These are phyloP conservation scores for Eucalyptus curtisii DNA, from an alignment of 345 rosid genomes.

Conservation along the genomic window DNA sequence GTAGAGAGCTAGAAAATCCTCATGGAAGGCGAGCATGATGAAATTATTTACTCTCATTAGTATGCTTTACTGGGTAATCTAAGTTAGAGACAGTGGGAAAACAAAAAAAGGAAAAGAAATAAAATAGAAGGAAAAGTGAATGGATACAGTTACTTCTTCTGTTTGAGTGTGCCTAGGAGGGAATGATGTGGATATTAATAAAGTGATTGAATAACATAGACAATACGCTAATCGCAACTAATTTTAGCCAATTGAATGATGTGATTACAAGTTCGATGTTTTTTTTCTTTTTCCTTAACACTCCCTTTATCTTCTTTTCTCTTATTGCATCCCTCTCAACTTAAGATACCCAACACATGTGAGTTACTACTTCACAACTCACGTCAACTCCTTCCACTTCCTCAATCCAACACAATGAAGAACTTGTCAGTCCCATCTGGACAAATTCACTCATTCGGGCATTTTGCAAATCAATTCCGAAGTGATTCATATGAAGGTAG, in stretches of 20 bases:
- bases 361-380: not conserved
- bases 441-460: not conserved
- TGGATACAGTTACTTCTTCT: not conserved
- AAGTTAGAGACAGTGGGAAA: not conserved
- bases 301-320: not conserved
- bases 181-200: not conserved
- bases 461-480: not conserved
- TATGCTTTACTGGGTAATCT: not conserved
- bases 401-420: not conserved
- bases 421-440: not conserved
- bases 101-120: not conserved
- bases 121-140: not conserved
- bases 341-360: not conserved
- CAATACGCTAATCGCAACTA: not conserved
- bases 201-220: not conserved
- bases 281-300: not conserved
- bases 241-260: not conserved
- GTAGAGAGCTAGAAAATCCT: not conserved
- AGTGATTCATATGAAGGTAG: not conserved
- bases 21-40: not conserved
- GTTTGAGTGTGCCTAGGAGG: not conserved
- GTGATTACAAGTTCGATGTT: not conserved
- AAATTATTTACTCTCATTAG: not conserved
- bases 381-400: not conserved
- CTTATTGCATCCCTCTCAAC: not conserved